Conservation (phyloP, 257 asterid genomes). For the Penstemon barbatus region DNA sequence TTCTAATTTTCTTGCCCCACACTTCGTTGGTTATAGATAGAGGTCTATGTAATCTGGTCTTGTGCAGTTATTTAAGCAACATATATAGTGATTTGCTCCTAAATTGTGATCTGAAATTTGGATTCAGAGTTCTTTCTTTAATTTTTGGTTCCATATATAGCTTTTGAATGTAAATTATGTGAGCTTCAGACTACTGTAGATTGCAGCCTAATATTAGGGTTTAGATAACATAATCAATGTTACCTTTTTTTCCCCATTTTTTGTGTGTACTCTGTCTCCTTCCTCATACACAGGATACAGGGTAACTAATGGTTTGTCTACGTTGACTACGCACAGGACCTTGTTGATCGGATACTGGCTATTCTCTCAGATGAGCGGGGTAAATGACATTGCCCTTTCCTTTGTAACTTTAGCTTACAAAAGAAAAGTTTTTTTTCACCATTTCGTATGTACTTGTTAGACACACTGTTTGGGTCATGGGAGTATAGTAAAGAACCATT, state of each 20-base stretch:
- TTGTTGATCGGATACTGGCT: constrained; percentile 82
- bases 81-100: neutral
- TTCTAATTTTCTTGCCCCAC: constrained; percentile 7
- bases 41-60: neutral
- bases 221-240: constrained; percentile 9
- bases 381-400: constrained; percentile 30
- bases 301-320: constrained; percentile 11
- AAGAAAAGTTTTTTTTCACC: constrained; percentile 14
- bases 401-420: constrained; percentile 22
- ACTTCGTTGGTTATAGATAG: constrained; percentile 15
- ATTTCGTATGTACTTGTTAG: constrained; percentile 1
- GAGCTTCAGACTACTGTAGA: neutral
- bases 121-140: neutral
- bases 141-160: neutral
- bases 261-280: neutral
- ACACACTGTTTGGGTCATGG: neutral
- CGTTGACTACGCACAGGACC: constrained; percentile 63
- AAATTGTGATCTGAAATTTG: constrained; percentile 9
- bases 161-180: constrained; percentile 8
- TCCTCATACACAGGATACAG: constrained; percentile 7
- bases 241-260: constrained; percentile 2
- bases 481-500: neutral
- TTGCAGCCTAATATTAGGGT: neutral
- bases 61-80: constrained; percentile 7
- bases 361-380: constrained; percentile 82